Percentiles rank a stretch among this genome's conserved stretches.
phyloP scores from a whole-genome alignment of 768 basidiomycete species.

The Astraeus odoratus region DNA sequence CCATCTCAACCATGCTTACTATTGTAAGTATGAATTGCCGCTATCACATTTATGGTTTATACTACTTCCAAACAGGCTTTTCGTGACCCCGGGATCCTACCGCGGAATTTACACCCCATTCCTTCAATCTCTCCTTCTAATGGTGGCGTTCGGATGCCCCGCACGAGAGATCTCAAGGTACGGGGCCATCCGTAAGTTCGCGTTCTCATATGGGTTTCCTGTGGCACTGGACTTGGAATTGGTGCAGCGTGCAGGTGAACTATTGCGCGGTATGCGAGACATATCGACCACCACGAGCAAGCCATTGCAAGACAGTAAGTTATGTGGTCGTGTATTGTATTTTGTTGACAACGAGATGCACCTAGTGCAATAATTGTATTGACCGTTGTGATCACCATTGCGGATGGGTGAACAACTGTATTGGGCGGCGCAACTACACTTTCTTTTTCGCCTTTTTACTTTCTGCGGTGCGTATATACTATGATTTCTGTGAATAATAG shows the following conservation, averaged over 20 bases:
- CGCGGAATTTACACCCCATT: conserved; percentile 77
- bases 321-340: background rate
- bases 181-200: conserved; percentile 65
- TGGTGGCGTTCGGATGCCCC: conserved; percentile 52
- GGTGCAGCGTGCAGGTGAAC: conserved; percentile 75
- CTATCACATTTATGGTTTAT: conserved; percentile 4
- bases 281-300: conserved; percentile 90
- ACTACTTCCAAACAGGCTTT: conserved; percentile 46
- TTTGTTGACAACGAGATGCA: conserved; percentile 1
- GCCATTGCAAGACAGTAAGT: conserved; percentile 90
- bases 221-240: background rate
- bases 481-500: background rate
- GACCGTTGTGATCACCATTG: conserved; percentile 93
- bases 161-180: conserved; percentile 78
- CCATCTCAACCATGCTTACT: conserved; percentile 67
- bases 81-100: conserved; percentile 83
- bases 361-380: conserved; percentile 93
- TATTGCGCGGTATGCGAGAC: conserved; percentile 91
- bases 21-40: conserved; percentile 44
- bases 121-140: conserved; percentile 63
- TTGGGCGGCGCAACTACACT: conserved; percentile 92
- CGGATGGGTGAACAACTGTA: conserved; percentile 91
- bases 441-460: conserved; percentile 85
- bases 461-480: conserved; percentile 50
- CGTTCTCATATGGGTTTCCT: background rate